Conservation (phyloP, 2,329 filamentous ascomycete species). For the Sarocladium strictum region DNA sequence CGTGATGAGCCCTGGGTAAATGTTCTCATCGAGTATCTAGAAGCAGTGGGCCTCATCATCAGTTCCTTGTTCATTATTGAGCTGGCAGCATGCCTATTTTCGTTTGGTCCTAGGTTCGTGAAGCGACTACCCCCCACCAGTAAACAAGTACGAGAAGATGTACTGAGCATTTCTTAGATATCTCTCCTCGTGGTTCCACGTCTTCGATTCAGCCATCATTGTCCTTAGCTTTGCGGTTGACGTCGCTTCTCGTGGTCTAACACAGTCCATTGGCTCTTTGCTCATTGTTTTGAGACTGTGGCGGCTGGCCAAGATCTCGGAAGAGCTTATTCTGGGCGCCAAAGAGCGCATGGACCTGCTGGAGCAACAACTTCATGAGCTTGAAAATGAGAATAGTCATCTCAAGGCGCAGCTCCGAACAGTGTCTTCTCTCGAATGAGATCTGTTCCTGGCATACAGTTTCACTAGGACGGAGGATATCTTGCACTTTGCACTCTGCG, state of each 20-base stretch:
- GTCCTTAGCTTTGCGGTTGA: slow-evolving; percentile 56
- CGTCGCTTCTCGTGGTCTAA: slow-evolving; percentile 50
- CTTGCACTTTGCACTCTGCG: background rate
- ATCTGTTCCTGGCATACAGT: too few relatives aligned
- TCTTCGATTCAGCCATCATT: slow-evolving; percentile 60
- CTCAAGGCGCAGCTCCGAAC: slow-evolving; percentile 16
- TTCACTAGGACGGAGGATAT: too few relatives aligned
- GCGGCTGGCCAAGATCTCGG: slow-evolving; percentile 65
- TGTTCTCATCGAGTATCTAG: slow-evolving; percentile 33
- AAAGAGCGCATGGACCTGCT: slow-evolving; percentile 56
- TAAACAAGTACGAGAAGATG: too few relatives aligned
- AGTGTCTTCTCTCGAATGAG: background rate
- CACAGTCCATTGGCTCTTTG: slow-evolving; percentile 60
- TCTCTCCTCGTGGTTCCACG: slow-evolving; percentile 53
- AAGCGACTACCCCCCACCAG: background rate
- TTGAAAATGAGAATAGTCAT: slow-evolving; percentile 41
- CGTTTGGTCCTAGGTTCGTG: slow-evolving; percentile 33
- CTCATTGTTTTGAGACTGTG: slow-evolving; percentile 61
- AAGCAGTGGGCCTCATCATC: slow-evolving; percentile 50
- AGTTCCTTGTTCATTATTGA: slow-evolving; percentile 61
- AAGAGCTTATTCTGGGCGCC: slow-evolving; percentile 59
- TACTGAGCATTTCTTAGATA: slow-evolving; percentile 34
- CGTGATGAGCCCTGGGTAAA: slow-evolving; percentile 35
- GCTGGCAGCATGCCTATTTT: slow-evolving; percentile 51
- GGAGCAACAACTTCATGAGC: slow-evolving; percentile 41